Base-by-base conservation (phyloP, 192 early-diverging fungal genomes). In the Lobulomyces angularis region DNA sequence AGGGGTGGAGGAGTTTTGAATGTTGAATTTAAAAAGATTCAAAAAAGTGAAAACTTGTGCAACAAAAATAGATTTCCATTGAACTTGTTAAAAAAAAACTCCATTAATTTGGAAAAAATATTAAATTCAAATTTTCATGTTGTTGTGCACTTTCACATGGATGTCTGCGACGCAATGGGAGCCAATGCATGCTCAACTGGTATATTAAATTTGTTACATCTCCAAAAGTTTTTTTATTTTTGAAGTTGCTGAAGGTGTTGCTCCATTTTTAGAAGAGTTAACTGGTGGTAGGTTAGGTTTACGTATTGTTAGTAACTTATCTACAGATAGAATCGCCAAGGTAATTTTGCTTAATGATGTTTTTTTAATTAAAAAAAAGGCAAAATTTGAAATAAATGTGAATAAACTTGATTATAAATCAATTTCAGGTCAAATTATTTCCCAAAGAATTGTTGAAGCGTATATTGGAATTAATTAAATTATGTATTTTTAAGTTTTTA, bases 121-220 rank as follows among this genome's bases (percentile, higher is more conserved):
- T n/a, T n/a, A n/a, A n/a, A n/a, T n/a, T n/a, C n/a, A n/a, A n/a
- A n/a, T n/a, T n/a, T n/a, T n/a, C n/a, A n/a, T n/a, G n/a, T 84
- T n/a, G 69, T 84, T 14, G 76, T 82, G 4, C 82, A 84, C 36
- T 48, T 84, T 19, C 77, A 80, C 45, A 58, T 84, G 25, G 82
- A 84, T 55, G 82, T 84, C 0, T 80, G 80, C 36, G 76, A 84
- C 51, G 77, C 82, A 23, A 84, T 84, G 82, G 82, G 82, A 29
- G 82, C 82, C 17, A 84, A 84, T 46, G 72, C 70, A 36, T 75
- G 76, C 33, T 71, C 59, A 35, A n/a, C n/a, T n/a, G n/a, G n/a
- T n/a, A n/a, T n/a, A n/a, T n/a, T n/a, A n/a, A n/a, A n/a, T n/a
- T n/a, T n/a, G n/a, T n/a, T n/a, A n/a, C n/a, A n/a, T n/a, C n/a